Base-by-base conservation (phyloP, 805 yeast species). In the Kluyveromyces aestuarii region DNA sequence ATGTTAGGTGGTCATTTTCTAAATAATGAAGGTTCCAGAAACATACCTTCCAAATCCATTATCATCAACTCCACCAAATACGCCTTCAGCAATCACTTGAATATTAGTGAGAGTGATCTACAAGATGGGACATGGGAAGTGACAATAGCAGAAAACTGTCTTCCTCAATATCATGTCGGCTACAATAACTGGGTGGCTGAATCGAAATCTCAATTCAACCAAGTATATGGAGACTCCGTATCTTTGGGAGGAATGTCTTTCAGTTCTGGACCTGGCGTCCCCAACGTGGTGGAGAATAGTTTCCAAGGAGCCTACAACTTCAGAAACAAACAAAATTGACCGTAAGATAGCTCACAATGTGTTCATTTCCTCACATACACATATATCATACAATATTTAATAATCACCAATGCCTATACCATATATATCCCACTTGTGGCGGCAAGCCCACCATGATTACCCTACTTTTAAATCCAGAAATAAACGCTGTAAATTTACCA, bases 1-100 rank as follows among this genome's bases (percentile, higher is more conserved):
- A 91, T 91, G 97, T 68, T 89, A 56, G 97, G 97, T 5, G 97
- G 97, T 0, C 87, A 84, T 58, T 73, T 67, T 48, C 73, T 79
- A 70, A 50, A 63, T 27, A 45, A 62, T 33, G 68, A 66, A 45
- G 62, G 52, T 19, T 50, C 45, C 18, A 42, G 49, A 5, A 45
- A 44, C 10, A 48, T 57, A 6, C 60, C 56, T 21, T 47, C 53
- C n/a, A 48, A 55, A 19, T 50, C 55, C 2, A 37, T 50, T 14
- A 54, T 53, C 38, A 56, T 59, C 33, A 21, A 48, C 5, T 52
- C 62, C 2, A 74, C 76, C 1, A 63, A 70, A 30, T 50, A 55
- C 6, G 75, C 72, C 2, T 59, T 81, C 13, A 50, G 59, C 47
- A 61, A 66, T 40, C 73, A 75, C 40, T 51, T 80, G 17, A 62